Evolutionary conservation across 2,329 filamentous ascomycete species (phyloP), one percentile per base, ranked within the genome.

Genomic region (Pseudogymnoascus sp.): DNA sequence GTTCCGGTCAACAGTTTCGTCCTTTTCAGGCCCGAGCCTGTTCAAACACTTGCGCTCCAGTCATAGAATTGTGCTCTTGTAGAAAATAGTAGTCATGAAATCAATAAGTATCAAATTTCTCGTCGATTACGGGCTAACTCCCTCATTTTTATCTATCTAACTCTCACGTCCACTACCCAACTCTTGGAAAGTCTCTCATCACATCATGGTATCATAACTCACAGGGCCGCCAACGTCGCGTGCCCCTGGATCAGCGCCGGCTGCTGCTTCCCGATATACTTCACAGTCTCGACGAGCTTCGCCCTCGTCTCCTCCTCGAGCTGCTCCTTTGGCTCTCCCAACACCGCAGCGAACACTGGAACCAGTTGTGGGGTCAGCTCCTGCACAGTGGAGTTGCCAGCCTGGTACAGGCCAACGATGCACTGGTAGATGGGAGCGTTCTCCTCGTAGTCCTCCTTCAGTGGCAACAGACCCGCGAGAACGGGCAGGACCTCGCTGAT

Each of bases 381-480:
- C 73, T 86, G 83, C 53, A 92, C 81, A 1, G 85, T 88, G 11
- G 81, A 77, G 75, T 93, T 87, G 66, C 84, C 82, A 64, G 82
- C 78, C 68, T 88, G 82, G 74, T 91, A 97, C 66, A 97, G 82
- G 75, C 89, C 86, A 74, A 90, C 87, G 70, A 99, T 87, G 84
- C 92, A 95, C 73, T 88, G 83, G 77, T 88, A 99, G 63, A 97
- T 86, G 7, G 94, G 91, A 69, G 90, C 90, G 76, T 99, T 97
- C 83, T 97, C 94, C 75, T 97, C 91, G 69, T 84, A 97, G 74
- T 97, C 94, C 72, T 96, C 92, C 74, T 89, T 90, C 64, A 97
- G 80, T 8, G 94, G 94, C 37, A 97, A 82, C 28, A 92, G 82
- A 64, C 83, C 82, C 61, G 95, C 82, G 28, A 97, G 77, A 1